Evolutionary conservation across 106 monocot species (phyloP), one percentile per base, ranked within the genome.

Genomic region (Phalaenopsis aphrodite): DNA sequence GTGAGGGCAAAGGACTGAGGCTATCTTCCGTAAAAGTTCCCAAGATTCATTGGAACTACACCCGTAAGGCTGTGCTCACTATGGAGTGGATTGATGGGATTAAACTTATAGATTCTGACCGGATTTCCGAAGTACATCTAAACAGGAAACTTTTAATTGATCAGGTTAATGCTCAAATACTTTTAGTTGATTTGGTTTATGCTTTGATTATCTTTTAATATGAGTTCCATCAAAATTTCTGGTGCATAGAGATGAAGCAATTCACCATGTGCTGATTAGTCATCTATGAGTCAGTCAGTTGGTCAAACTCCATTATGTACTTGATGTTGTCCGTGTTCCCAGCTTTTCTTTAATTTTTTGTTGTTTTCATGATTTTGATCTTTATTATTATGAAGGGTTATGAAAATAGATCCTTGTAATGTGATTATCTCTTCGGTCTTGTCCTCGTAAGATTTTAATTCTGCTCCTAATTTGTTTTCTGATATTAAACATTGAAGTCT

Each of bases 51-150:
- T 99, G 99, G 99, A 89, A 91, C 55, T 99, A 84, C 72, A 99
- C 94, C 36, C 83, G 94, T 72, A 88, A 93, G 84, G 83, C 88
- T 78, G 91, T 99, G 36, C 86, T 99, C 38, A 99, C 93, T 24
- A 94, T 99, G 94, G 99, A 93, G 83, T 99, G 99, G 99, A 87
- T 99, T 72, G 90, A 95, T 89, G 99, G 95, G 72, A 94, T 95
- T 47, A 99, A 99, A 79, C 87, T 99, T 12, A 99, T 94, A 19
- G 95, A 95, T 88, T 57, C 79, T 41, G 84, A 83, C 66, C 80
- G 93, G 30, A 87, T 99, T 55, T 91, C 56, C 81, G 67, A 87
- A 87, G 99, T 93, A 15, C 77, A n/a, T 84, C 72, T 99, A 43
- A 82, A 99, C 81, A 85, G 79, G 79, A 99, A 95, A 76, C 67